Evolutionary conservation across 2,329 filamentous ascomycete species (phyloP).

Genomic region (Ophiostoma sp.): DNA sequence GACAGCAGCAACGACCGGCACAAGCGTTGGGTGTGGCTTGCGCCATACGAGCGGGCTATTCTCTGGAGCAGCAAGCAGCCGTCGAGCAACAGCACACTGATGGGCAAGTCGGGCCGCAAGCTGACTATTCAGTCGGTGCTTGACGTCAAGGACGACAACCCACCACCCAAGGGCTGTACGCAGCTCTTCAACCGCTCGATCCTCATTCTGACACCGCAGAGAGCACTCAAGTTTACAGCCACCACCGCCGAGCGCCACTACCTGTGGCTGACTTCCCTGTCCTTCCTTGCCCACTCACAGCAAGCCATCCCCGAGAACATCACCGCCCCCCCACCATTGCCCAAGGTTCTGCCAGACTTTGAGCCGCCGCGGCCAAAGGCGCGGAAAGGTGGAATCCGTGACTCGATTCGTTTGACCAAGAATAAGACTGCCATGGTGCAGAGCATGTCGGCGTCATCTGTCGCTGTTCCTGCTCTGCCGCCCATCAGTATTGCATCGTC

Average conservation of each 20-base stretch:
- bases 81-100: constrained; percentile 73
- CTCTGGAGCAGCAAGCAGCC: constrained; percentile 99
- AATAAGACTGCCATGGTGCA: constrained; percentile 44
- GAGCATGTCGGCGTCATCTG: constrained; percentile 29
- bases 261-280: constrained; percentile 88
- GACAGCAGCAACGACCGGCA: constrained; percentile 74
- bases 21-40: constrained; percentile 97
- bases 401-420: constrained; percentile 87
- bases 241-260: constrained; percentile 79
- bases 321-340: constrained; percentile 45
- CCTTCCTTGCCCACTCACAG: constrained; percentile 86
- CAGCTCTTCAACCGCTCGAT: constrained; percentile 86
- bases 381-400: constrained; percentile 61
- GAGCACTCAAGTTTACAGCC: constrained; percentile 93
- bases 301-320: constrained; percentile 73
- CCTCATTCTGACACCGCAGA: constrained; percentile 84
- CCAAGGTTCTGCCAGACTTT: constrained; percentile 47
- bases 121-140: constrained; percentile 93
- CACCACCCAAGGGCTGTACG: constrained; percentile 64
- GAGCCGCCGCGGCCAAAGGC: constrained; percentile 46
- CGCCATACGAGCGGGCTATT: constrained; percentile 90
- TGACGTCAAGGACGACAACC: constrained; percentile 92
- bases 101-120: constrained; percentile 93
- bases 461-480: constrained; percentile 22
- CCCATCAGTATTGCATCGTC: constrained; percentile 30